phyloP scores from a whole-genome alignment of 345 rosid genomes.

The Sonneratia alba region DNA sequence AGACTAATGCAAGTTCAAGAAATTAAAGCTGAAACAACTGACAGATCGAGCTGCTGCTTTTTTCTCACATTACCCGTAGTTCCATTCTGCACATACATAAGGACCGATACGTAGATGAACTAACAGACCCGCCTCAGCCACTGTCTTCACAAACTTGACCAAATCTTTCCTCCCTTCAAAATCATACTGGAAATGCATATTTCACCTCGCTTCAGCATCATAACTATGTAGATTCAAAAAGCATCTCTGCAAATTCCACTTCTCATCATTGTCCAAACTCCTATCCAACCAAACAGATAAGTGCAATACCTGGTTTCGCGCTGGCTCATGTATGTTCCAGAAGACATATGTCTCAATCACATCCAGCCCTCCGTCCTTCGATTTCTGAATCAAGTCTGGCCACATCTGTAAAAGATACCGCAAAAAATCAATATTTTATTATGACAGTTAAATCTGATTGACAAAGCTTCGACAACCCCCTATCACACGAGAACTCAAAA shows the following conservation, averaged over 20 bases:
- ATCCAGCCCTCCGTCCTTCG: background rate
- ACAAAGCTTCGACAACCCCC: too few species aligned
- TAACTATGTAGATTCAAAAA: background rate
- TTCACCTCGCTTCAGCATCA: background rate
- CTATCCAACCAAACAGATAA: background rate
- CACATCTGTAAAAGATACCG: background rate
- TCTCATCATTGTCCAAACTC: background rate
- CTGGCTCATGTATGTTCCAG: constrained; percentile 40
- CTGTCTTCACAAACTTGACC: constrained; percentile 73
- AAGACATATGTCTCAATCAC: constrained; percentile 3
- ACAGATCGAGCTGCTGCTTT: background rate
- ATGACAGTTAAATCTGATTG: too few species aligned
- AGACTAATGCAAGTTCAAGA: background rate
- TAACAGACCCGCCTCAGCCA: constrained; percentile 74
- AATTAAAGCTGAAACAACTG: background rate
- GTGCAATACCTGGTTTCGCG: constrained; percentile 51
- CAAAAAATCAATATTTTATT: background rate
- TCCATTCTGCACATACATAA: constrained; percentile 95
- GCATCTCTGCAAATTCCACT: background rate
- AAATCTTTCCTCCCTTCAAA: constrained; percentile 87
- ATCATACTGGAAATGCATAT: constrained; percentile 40
- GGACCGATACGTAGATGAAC: constrained; percentile 96
- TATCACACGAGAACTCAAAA: too few species aligned
- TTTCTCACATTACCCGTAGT: constrained; percentile 51
- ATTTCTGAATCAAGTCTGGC: constrained; percentile 1